These are phyloP conservation scores for Rasamsonia emersonii DNA, from an alignment of 2,329 filamentous ascomycete genomes.

Conservation along the genomic window DNA sequence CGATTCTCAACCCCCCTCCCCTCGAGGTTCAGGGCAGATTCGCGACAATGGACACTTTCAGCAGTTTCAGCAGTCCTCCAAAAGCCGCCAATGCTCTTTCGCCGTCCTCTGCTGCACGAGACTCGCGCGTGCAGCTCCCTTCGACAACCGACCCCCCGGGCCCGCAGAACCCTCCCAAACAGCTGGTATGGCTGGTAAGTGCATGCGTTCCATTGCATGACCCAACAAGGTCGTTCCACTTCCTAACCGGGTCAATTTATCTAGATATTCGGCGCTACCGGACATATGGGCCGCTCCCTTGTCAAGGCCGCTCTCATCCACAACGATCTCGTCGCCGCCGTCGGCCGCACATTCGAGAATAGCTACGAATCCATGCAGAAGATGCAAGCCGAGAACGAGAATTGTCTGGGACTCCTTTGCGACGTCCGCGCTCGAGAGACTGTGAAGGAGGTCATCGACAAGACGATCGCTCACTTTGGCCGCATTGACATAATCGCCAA, in stretches of 20 bases:
- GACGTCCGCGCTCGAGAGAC: constrained; percentile 79
- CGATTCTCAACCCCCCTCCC: too few species aligned
- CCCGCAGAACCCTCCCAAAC: constrained; percentile 58
- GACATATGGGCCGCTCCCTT: constrained; percentile 87
- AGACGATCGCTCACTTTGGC: constrained; percentile 65
- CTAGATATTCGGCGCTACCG: constrained; percentile 89
- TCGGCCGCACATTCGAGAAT: constrained; percentile 75
- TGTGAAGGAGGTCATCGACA: constrained; percentile 62
- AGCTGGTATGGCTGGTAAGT: constrained; percentile 81
- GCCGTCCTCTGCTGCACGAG: constrained; percentile 21
- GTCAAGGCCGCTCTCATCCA: constrained; percentile 73
- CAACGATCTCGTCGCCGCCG: constrained; percentile 75
- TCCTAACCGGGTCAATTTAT: constrained; percentile 5
- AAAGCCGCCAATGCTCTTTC: too few species aligned
- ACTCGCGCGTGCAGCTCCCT: constrained; percentile 55
- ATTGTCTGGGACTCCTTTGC: constrained; percentile 71
- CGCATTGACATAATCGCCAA: constrained; percentile 85
- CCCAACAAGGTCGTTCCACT: constrained; percentile 3
- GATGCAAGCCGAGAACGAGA: constrained; percentile 51
- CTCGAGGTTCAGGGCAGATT: too few species aligned
- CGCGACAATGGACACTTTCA: too few species aligned
- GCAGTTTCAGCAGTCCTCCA: too few species aligned
- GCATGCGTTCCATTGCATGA: too few species aligned
- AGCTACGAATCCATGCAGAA: constrained; percentile 62
- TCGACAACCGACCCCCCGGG: constrained; percentile 78